A percentile compares a stretch with the other conserved stretches of the same genome.
These are phyloP conservation scores for Pichia occidentalis DNA, from an alignment of 805 yeast genomes.

Conservation along the genomic window DNA sequence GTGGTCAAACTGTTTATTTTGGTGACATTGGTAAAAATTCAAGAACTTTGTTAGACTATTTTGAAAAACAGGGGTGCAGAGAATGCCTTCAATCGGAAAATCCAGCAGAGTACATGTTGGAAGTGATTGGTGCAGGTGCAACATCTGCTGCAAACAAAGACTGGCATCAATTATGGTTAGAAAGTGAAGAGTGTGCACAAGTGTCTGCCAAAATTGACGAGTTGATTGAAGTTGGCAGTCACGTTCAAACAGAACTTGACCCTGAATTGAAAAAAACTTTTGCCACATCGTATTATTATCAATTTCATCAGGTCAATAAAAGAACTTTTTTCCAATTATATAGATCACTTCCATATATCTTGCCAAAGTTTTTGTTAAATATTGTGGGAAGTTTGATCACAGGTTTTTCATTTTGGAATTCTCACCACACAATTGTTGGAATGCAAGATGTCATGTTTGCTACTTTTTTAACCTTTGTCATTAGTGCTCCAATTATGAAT, in stretches of 20 bases:
- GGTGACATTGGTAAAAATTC: conserved; percentile 48
- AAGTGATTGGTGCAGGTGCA: conserved; percentile 77
- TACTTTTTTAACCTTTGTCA: conserved; percentile 46
- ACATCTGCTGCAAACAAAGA: conserved; percentile 53
- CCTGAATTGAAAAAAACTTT: conserved; percentile 21
- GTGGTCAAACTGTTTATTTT: conserved; percentile 49
- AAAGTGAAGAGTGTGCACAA: conserved; percentile 23
- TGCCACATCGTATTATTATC: conserved; percentile 42
- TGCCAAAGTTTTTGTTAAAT: conserved; percentile 38
- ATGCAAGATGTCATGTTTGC: conserved; percentile 54
- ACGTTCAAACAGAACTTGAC: conserved; percentile 12
- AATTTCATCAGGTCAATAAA: conserved; percentile 29
- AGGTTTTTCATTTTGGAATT: conserved; percentile 58
- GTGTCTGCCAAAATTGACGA: conserved; percentile 28
- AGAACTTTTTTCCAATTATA: conserved; percentile 39
- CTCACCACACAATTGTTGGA: conserved; percentile 45
- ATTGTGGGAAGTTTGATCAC: conserved; percentile 38
- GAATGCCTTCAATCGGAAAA: conserved; percentile 55
- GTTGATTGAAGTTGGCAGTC: conserved; percentile 18
- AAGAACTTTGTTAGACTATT: conserved; percentile 36
- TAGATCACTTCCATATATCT: conserved; percentile 43
- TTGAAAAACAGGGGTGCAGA: conserved; percentile 54
- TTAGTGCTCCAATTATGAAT: conserved; percentile 53
- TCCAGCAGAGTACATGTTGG: conserved; percentile 72
- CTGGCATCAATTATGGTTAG: conserved; percentile 59